Evolutionary conservation across 306 rosid species (phyloP).

Genomic region (Abrus pulchellus): DNA sequence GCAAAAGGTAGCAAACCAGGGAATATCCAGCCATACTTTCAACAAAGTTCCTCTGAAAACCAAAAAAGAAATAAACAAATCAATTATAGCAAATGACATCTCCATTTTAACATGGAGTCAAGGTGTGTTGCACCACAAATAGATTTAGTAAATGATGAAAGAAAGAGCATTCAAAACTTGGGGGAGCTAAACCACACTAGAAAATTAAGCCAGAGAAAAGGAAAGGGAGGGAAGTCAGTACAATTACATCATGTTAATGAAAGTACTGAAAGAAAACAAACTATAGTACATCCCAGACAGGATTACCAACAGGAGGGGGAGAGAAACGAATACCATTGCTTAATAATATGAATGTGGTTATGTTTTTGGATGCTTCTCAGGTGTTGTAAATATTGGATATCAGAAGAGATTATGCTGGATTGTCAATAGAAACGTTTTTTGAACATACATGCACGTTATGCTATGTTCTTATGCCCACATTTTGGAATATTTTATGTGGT

Average conservation of each 20-base stretch:
- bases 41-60: constrained; percentile 87
- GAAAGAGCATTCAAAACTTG: constrained; percentile 26
- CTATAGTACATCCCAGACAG: constrained; percentile 12
- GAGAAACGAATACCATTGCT: neutral
- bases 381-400: neutral
- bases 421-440: neutral
- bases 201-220: constrained; percentile 7
- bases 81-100: constrained; percentile 31
- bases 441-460: neutral
- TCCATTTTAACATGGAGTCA: constrained; percentile 44
- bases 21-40: constrained; percentile 99
- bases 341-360: neutral
- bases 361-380: neutral
- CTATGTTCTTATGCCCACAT: neutral
- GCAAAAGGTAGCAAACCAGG: constrained; percentile 94
- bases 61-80: constrained; percentile 23
- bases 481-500: neutral
- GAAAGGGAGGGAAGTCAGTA: neutral
- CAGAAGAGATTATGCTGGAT: neutral
- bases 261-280: constrained; percentile 17
- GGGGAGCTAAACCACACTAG: constrained; percentile 1
- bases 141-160: constrained; percentile 28
- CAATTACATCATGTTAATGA: neutral
- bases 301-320: neutral
- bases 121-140: constrained; percentile 17